Evolutionary conservation across 169 alveolate genomes (phyloP), one percentile per base, ranked within the genome.

Genomic region (Cryptosporidium tyzzeri): DNA sequence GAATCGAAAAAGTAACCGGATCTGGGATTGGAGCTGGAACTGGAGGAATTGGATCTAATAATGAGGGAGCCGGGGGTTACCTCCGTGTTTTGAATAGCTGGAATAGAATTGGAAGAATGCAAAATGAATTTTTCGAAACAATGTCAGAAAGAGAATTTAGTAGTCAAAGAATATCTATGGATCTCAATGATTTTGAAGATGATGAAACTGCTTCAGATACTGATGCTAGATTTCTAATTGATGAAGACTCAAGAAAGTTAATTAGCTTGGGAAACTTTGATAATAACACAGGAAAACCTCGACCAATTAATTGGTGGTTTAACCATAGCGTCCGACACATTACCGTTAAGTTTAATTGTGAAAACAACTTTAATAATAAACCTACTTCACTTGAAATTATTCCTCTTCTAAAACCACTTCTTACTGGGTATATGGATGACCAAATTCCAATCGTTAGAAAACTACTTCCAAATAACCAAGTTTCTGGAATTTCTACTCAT

Each of bases 291-390:
- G 89, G 74, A 29, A 37, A 16, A 12, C 68, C 31, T 8, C 35
- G 50, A 3, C 39, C 9, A 33, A 80, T 80, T 48, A 80, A 14
- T 23, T 80, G 89, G 89, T 80, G 89, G 89, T 80, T 65, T 80
- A 80, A 80, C 44, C 89, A 80, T 23, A 80, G 89, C 45, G 70
- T 80, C 26, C 41, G 65, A 3, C 75, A 59, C 48, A 45, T 80
- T 16, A 41, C 68, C 21, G 75, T 80, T 23, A 35, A 80, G 41
- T 31, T 80, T 9, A 45, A 45, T 41, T 80, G 50, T 44, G 84
- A 70, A 7, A 12, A 7, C 8, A 26, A 65, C 39, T 33, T 65
- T 3, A 41, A 16, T 4, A 44, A 59, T 10, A 29, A 18, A 45
- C 6, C 50, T 5, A 18, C 23, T 7, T 21, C 41, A 12, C 41